phyloP scores from a whole-genome alignment of 1,284 basidiomycete genomes.

The Melampsora larici-populina region DNA sequence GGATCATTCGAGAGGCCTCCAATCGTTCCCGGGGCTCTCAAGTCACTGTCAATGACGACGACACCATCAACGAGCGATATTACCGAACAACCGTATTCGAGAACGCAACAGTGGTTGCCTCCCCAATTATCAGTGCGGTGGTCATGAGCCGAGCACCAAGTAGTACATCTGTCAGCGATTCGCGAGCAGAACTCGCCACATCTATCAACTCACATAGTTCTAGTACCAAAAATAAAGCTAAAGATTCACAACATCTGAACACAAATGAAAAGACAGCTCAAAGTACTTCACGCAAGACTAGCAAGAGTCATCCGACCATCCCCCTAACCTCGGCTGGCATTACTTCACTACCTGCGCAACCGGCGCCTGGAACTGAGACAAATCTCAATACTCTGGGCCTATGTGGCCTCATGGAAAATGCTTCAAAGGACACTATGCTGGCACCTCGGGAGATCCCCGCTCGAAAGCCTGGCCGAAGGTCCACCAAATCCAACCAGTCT shows the following conservation, averaged over 20 bases:
- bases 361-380: not conserved
- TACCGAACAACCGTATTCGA: not conserved
- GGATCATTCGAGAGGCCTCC: slow-evolving; percentile 37
- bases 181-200: not conserved
- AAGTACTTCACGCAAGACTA: not conserved
- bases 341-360: not conserved
- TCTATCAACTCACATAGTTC: not conserved
- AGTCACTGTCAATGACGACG: not conserved
- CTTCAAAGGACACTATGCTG: not conserved
- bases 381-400: slow-evolving; percentile 27
- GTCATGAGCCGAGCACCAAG: slow-evolving; percentile 40
- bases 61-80: not conserved
- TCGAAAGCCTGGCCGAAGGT: slow-evolving; percentile 37
- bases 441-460: slow-evolving; percentile 7
- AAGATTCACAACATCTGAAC: not conserved
- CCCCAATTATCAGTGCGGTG: slow-evolving; percentile 17
- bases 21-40: slow-evolving; percentile 15
- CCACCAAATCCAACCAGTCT: slow-evolving; percentile 24
- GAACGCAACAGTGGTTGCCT: slow-evolving; percentile 11
- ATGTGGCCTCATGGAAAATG: slow-evolving; percentile 27
- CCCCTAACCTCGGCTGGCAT: not conserved
- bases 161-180: slow-evolving; percentile 15
- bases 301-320: not conserved
- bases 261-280: not conserved
- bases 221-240: not conserved